Conservation (phyloP, 83 land plant genomes). For the Larix sibirica region DNA sequence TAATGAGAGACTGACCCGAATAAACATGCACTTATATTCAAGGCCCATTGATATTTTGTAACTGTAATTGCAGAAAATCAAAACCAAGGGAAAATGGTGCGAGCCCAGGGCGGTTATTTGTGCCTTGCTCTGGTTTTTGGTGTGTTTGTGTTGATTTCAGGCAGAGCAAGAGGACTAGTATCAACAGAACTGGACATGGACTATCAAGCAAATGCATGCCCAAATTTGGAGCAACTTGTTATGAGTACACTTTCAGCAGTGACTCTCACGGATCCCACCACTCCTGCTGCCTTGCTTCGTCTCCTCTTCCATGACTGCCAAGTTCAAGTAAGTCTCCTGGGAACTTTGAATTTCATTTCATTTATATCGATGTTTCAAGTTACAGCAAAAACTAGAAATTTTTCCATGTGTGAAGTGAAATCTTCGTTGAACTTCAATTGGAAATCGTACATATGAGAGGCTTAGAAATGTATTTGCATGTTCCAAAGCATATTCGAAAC, state of each 20-base stretch:
- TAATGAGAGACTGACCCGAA: too few species aligned
- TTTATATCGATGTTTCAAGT: background rate
- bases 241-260: slow-evolving; percentile 4
- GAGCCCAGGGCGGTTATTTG: background rate
- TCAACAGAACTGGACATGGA: background rate
- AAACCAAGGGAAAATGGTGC: background rate
- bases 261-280: slow-evolving; percentile 18
- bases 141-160: background rate
- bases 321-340: slow-evolving; percentile 31
- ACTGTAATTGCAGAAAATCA: too few species aligned
- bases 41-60: too few species aligned
- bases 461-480: too few species aligned
- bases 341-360: background rate
- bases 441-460: too few species aligned
- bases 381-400: background rate
- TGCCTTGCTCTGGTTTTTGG: background rate
- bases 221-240: slow-evolving; percentile 26
- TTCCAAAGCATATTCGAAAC: too few species aligned
- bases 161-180: background rate
- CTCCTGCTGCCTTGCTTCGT: slow-evolving; percentile 34
- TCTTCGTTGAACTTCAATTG: too few species aligned
- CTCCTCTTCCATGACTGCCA: slow-evolving; percentile 54
- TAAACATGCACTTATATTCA: too few species aligned
- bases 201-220: slow-evolving; percentile 32
- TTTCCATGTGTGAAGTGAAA: too few species aligned